A percentile compares a stretch with the other conserved stretches of the same genome.
These are phyloP conservation scores for Nakazawaea sp. DNA, from an alignment of 805 yeast species.

Conservation along the genomic window DNA sequence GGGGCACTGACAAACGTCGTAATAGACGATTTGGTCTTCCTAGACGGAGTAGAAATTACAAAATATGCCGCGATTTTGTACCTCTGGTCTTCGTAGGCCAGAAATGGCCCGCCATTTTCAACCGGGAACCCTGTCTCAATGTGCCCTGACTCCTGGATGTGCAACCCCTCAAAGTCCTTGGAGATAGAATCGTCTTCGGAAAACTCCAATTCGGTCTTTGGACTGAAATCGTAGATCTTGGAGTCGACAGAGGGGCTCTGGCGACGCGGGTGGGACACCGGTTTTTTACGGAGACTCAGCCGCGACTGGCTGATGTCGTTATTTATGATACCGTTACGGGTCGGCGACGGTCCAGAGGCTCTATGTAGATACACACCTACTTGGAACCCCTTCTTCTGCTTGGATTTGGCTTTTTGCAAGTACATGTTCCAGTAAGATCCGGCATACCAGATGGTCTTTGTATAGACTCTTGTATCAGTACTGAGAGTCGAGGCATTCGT, in stretches of 20 bases:
- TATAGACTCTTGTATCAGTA: conserved; percentile 41
- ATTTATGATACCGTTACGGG: conserved; percentile 32
- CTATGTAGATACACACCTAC: conserved; percentile 53
- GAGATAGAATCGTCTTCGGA: not conserved
- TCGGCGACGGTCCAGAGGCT: conserved; percentile 30
- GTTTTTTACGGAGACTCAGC: not conserved
- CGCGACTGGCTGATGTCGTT: conserved; percentile 26
- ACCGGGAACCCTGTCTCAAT: not conserved
- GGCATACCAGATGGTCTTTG: conserved; percentile 51
- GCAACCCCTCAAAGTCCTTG: not conserved
- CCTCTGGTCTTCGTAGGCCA: conserved; percentile 41
- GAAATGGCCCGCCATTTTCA: conserved; percentile 18
- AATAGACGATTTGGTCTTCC: conserved; percentile 35
- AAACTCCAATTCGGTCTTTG: not conserved
- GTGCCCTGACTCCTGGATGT: not conserved
- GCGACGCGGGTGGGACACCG: no score
- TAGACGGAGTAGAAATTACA: conserved; percentile 47
- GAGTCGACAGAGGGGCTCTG: not conserved
- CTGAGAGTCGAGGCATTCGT: conserved; percentile 36
- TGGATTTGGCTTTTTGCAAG: conserved; percentile 37
- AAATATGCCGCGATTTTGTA: conserved; percentile 40
- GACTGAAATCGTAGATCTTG: not conserved
- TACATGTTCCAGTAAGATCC: conserved; percentile 56
- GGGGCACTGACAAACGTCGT: conserved; percentile 54
- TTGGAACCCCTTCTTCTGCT: conserved; percentile 35